phyloP scores from a whole-genome alignment of 139 green algal species.

The Mesotaenium endlicherianum region DNA sequence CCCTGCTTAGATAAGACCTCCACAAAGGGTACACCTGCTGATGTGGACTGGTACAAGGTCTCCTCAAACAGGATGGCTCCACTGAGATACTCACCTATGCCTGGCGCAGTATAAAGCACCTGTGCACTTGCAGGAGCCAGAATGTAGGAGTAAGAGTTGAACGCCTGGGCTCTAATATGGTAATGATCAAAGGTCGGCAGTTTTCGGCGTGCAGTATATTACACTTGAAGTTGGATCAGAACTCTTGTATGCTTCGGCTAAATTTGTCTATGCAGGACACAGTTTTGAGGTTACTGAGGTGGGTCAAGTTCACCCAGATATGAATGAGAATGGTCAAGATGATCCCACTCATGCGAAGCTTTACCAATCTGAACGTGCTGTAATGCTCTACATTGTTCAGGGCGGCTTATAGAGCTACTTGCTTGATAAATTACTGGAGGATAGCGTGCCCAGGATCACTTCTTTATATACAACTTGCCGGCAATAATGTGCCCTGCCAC shows the following conservation, averaged over 20 bases:
- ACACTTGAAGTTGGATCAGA: neutral
- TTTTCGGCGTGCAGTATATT: neutral
- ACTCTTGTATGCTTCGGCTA: neutral
- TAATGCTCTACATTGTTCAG: no score
- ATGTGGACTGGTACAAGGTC: constrained; percentile 66
- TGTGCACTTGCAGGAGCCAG: neutral
- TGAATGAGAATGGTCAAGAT: neutral
- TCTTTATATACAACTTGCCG: neutral
- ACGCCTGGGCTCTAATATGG: neutral
- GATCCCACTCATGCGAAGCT: no score
- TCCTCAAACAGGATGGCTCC: constrained; percentile 63
- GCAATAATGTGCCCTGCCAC: neutral
- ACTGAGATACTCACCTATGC: constrained; percentile 57
- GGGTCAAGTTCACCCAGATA: neutral
- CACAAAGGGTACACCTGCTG: constrained; percentile 77
- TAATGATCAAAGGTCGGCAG: neutral
- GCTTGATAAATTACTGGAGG: no score
- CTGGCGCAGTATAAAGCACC: constrained; percentile 54
- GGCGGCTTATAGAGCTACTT: no score
- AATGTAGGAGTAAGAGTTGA: neutral
- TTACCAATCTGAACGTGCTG: no score
- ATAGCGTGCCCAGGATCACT: no score
- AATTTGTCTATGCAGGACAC: no score
- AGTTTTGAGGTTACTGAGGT: neutral
- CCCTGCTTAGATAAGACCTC: constrained; percentile 63